Base-by-base conservation (phyloP, 2,329 filamentous ascomycete genomes). In the Coccinonectria pachysandricola region DNA sequence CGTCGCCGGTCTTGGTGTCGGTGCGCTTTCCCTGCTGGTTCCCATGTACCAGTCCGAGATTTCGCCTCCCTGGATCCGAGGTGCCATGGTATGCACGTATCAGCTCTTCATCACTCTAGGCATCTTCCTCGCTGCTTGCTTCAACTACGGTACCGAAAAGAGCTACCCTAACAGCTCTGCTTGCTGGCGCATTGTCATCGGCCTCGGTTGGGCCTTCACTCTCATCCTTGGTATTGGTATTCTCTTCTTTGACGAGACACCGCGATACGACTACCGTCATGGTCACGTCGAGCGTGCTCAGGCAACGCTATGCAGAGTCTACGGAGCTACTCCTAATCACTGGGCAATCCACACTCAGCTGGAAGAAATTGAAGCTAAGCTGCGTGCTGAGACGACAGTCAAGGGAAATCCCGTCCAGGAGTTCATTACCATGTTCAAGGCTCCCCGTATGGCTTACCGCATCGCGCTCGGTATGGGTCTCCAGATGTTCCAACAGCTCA, bases 1-100 rank as follows among this genome's bases (percentile, higher is more conserved):
- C 40, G 62, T 79, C 10, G 70, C 74, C 9, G 79, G 78, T 26
- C 57, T 81, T 2, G 76, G 76, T 9, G 75, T 84, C 21, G 79
- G 79, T 28, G 71, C 68, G 0, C 52, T 81, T 2, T 75, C 68
- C 7, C 66, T 79, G 5, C 53, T 75, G 8, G 74, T 77, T 0
- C 75, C 75, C n/a, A 76, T 83, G 71, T 83, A 80, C 46, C 75
- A 81, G 43, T 70, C 70, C n/a, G 79, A 84, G 52, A 78, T 68
- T 5, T 71, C 73, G 0, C 79, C 79, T 0, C 64, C 72, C 9
- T 73, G 72, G 49, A 71, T 83, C 25, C 66, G 79, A 37, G 77
- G 75, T 29, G 63, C 71, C 4, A 63, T 82, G 36, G 71, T 83
- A 24, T 67, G 67, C 23, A 67, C 65, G 8, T 83, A 82, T 50